Percentiles rank a stretch among this genome's conserved stretches.
Evolutionary conservation across 768 basidiomycete genomes (phyloP).

Genomic region (Megacollybia marginata): DNA sequence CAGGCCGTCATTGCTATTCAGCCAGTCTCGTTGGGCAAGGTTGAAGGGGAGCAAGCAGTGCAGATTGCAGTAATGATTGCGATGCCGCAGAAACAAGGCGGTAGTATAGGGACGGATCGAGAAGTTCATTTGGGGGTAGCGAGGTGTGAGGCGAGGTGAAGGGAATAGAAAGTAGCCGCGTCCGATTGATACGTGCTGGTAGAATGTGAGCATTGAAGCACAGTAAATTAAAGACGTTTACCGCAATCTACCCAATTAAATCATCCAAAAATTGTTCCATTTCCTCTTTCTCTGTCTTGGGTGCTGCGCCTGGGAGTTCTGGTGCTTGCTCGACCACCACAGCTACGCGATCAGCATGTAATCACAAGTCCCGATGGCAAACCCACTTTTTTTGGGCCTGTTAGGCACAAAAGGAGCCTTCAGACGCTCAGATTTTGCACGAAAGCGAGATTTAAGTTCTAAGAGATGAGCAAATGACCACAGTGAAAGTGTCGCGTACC

Average conservation of each 20-base stretch:
- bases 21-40: too few relatives aligned
- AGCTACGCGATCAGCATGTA: conserved; percentile 1
- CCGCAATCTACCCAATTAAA: conserved; percentile 1
- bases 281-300: conserved; percentile 5
- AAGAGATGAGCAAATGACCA: conserved; percentile 1
- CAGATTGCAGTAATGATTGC: too few relatives aligned
- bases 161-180: too few relatives aligned
- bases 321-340: conserved; percentile 17
- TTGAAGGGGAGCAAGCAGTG: too few relatives aligned
- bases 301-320: neutral
- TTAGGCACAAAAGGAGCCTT: conserved; percentile 24
- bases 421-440: conserved; percentile 45
- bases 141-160: too few relatives aligned
- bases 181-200: too few relatives aligned
- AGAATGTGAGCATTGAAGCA: too few relatives aligned
- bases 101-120: too few relatives aligned
- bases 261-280: conserved; percentile 13
- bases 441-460: conserved; percentile 57
- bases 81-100: too few relatives aligned
- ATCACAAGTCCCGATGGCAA: neutral
- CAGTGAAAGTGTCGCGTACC: conserved; percentile 33
- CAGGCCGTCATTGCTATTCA: too few relatives aligned
- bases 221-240: neutral
- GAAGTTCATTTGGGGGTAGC: too few relatives aligned
- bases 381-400: conserved; percentile 4